Conservation (phyloP, 306 rosid species). For the Calophaca sinica region DNA sequence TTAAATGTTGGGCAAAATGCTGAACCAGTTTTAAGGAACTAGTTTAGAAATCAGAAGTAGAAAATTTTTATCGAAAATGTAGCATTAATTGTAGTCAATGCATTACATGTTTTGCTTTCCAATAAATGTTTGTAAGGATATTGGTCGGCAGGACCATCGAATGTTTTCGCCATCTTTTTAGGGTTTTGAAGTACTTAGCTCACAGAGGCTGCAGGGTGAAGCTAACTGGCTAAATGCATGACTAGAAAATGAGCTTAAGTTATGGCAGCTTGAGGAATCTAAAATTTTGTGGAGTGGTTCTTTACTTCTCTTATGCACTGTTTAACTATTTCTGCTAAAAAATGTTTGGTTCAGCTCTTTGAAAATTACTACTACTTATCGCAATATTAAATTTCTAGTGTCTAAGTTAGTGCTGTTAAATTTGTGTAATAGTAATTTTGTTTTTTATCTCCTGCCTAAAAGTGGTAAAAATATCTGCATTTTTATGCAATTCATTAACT, state of each 20-base stretch:
- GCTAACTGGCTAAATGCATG: conserved; percentile 21
- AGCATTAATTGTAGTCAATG: background rate
- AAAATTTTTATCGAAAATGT: background rate
- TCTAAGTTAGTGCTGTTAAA: conserved; percentile 2
- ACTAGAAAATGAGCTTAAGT: conserved; percentile 34
- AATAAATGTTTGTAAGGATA: background rate
- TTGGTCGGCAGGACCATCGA: background rate
- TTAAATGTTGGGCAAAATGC: background rate
- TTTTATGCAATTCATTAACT: conserved; percentile 8
- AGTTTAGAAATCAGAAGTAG: conserved; percentile 7
- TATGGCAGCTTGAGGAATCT: conserved; percentile 28
- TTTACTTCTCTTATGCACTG: background rate
- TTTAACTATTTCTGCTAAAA: background rate
- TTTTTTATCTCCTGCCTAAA: conserved; percentile 27
- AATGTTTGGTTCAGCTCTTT: background rate
- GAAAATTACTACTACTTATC: background rate
- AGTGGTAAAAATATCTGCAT: conserved; percentile 17
- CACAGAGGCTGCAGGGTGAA: background rate
- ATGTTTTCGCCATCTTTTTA: background rate
- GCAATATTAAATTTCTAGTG: conserved; percentile 23
- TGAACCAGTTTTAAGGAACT: background rate
- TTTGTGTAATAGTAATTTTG: conserved; percentile 27
- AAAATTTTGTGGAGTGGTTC: conserved; percentile 3
- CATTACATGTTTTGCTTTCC: background rate
- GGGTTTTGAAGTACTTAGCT: conserved; percentile 19